Base-by-base conservation (phyloP, 306 rosid genomes). In the Acacia crassicarpa region DNA sequence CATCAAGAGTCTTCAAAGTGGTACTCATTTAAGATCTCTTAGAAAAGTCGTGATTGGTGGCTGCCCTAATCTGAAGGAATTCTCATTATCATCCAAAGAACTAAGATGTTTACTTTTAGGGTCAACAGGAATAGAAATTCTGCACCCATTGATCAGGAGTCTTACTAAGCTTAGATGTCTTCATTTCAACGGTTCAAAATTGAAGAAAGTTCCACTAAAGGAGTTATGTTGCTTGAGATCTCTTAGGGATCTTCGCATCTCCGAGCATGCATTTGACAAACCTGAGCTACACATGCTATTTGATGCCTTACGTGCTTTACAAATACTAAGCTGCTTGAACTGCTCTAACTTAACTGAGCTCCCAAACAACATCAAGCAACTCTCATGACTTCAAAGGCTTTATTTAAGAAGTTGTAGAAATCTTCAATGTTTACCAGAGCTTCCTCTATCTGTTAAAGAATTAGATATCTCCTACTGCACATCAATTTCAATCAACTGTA, bases 301-400 rank as follows among this genome's bases (percentile, higher is more conserved):
- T 79, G 44, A 54, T 23, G 80, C 74, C 43, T n/a, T 82, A 14
- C 6, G 0, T n/a, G 72, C 53, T 23, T 3, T 83, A 1, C 0
- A 0, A 65, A 10, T 0, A 53, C 74, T 86, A 4, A 4, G 45
- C 20, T 13, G 83, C 16, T 17, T 72, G 67, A 63, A 15, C 22
- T 80, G 74, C 14, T 2, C 20, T 13, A 76, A 80, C 46, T 38
- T 80, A 46, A 46, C 20, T 30, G 82, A 83, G 49, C 67, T 86
- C 53, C 86, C 89, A 0, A 35, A 67, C 20, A 83, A 86, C 48
- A 71, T 86, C 43, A 27, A 58, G 12, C 33, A 74, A 10, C 62
- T 82, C 0, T 0, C 3, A 1, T 0, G 2, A 6, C 67, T 82
- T 4, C 3, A 17, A 10, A 9, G 19, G 44, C 10, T 78, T 8